These are phyloP conservation scores for Neonothopanus nambi DNA, from an alignment of 1,284 basidiomycete species.

Conservation along the genomic window DNA sequence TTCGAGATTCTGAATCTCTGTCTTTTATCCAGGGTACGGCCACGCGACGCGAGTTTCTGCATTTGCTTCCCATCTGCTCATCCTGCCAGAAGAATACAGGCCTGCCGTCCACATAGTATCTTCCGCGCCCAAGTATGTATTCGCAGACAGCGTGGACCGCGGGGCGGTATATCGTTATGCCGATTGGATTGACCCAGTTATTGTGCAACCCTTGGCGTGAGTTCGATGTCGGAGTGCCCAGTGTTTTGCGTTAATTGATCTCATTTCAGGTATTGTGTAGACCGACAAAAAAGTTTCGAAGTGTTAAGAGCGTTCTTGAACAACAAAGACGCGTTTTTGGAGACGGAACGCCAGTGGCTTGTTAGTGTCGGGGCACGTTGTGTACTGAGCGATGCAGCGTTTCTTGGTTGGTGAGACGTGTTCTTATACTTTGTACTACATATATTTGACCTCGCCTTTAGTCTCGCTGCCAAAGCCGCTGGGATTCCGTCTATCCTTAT, in stretches of 20 bases:
- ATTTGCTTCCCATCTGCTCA: constrained; percentile 57
- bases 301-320: constrained; percentile 60
- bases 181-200: constrained; percentile 65
- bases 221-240: constrained; percentile 27
- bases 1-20: background rate
- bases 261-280: constrained; percentile 62
- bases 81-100: constrained; percentile 31
- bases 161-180: constrained; percentile 67
- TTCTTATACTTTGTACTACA: background rate
- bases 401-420: constrained; percentile 66
- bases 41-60: constrained; percentile 76
- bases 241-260: background rate
- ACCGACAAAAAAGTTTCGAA: constrained; percentile 66
- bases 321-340: constrained; percentile 54
- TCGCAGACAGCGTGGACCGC: constrained; percentile 55
- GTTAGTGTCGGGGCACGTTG: constrained; percentile 49
- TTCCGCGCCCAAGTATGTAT: constrained; percentile 67
- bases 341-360: constrained; percentile 62
- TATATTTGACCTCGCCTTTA: constrained; percentile 25
- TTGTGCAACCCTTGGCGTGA: constrained; percentile 72
- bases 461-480: constrained; percentile 65
- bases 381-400: constrained; percentile 76
- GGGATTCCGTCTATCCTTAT: constrained; percentile 68
- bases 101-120: constrained; percentile 62
- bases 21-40: constrained; percentile 53